Evolutionary conservation across 2,329 filamentous ascomycete genomes (phyloP).

Genomic region (Microcera coccophila): DNA sequence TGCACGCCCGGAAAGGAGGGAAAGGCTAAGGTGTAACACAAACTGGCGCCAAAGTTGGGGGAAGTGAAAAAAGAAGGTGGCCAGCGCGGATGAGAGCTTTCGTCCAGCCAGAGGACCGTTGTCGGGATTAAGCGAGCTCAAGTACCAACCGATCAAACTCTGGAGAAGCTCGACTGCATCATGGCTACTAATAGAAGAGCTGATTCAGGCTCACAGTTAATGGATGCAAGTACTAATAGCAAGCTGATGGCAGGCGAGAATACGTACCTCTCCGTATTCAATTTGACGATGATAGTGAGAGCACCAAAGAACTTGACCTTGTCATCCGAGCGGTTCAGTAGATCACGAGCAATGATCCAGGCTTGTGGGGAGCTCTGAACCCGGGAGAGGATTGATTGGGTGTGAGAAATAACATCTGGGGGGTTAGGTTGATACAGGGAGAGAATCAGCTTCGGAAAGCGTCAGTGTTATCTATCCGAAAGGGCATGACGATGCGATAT

Average conservation of each 20-base stretch:
- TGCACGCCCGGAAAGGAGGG: slow-evolving; percentile 40
- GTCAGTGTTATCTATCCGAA: slow-evolving; percentile 11
- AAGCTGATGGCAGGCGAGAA: not conserved
- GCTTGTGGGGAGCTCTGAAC: slow-evolving; percentile 77
- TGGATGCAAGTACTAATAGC: not conserved
- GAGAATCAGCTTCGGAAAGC: slow-evolving; percentile 41
- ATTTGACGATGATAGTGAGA: slow-evolving; percentile 87
- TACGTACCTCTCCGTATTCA: slow-evolving; percentile 79
- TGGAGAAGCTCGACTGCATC: slow-evolving; percentile 57
- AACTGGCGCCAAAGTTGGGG: slow-evolving; percentile 64
- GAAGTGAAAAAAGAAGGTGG: slow-evolving; percentile 71
- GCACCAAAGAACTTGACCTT: slow-evolving; percentile 90
- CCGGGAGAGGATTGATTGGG: slow-evolving; percentile 71
- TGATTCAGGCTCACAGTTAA: slow-evolving; percentile 17
- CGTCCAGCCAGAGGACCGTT: slow-evolving; percentile 60
- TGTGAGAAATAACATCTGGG: slow-evolving; percentile 45
- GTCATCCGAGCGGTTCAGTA: slow-evolving; percentile 65
- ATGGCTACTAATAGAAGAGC: slow-evolving; percentile 50
- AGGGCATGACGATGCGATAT: too few species aligned
- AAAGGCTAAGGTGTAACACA: slow-evolving; percentile 56
- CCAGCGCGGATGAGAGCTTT: slow-evolving; percentile 74
- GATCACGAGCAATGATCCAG: slow-evolving; percentile 78
- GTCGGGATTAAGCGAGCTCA: slow-evolving; percentile 49
- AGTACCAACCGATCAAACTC: slow-evolving; percentile 60
- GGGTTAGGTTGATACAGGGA: slow-evolving; percentile 52